These are phyloP conservation scores for Ulota crispa DNA, from an alignment of 225 moss, liverwort and hornwort genomes.

Conservation along the genomic window DNA sequence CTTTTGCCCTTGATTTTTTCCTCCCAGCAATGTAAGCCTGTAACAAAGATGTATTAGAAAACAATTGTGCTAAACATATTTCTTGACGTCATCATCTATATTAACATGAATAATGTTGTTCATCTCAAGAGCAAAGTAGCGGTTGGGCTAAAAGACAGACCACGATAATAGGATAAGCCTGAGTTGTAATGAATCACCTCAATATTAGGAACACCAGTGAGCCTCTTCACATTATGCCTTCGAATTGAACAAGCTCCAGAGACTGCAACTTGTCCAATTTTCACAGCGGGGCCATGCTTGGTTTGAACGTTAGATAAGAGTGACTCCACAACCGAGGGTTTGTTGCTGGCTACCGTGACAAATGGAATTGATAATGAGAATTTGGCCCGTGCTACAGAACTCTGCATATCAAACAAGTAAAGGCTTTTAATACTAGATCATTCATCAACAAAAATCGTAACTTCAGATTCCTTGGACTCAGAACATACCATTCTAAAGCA, in stretches of 20 bases:
- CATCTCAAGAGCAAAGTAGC: background rate
- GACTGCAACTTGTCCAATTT: slow-evolving; percentile 38
- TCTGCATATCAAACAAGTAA: slow-evolving; percentile 22
- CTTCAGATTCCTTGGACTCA: background rate
- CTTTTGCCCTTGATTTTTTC: slow-evolving; percentile 33
- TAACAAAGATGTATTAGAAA: slow-evolving; percentile 1
- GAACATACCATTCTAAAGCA: background rate
- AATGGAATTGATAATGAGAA: slow-evolving; percentile 48
- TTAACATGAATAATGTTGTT: background rate
- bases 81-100: background rate
- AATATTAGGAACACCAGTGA: slow-evolving; percentile 39
- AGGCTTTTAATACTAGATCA: background rate
- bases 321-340: slow-evolving; percentile 36
- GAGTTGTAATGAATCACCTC: slow-evolving; percentile 25
- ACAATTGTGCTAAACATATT: background rate
- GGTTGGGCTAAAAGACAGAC: background rate
- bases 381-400: slow-evolving; percentile 28
- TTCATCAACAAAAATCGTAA: background rate
- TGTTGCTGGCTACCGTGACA: slow-evolving; percentile 33
- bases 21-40: slow-evolving; percentile 40
- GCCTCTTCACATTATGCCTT: slow-evolving; percentile 38
- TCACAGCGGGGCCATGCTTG: slow-evolving; percentile 7
- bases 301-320: slow-evolving; percentile 24
- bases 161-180: background rate
- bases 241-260: slow-evolving; percentile 43